phyloP scores from a whole-genome alignment of 768 basidiomycete genomes.

The Tylopilus balloui region DNA sequence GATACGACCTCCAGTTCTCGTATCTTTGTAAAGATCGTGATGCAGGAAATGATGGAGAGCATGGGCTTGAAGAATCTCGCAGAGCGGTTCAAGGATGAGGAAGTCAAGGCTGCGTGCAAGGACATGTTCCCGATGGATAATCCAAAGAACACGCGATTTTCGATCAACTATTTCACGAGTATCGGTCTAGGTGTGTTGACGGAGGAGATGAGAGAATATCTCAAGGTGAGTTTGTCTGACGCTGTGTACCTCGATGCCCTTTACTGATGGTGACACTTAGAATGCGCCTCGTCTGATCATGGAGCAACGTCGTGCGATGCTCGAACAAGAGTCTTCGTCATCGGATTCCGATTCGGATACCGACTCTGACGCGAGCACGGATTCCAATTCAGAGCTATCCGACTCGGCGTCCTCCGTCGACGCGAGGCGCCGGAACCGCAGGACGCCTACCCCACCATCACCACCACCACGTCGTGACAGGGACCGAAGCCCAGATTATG shows the following conservation, averaged over 20 bases:
- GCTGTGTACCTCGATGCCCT: background rate
- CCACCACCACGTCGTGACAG: constrained; percentile 27
- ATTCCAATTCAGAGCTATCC: constrained; percentile 35
- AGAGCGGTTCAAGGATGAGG: constrained; percentile 86
- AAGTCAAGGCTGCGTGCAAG: constrained; percentile 64
- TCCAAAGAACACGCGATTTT: constrained; percentile 93
- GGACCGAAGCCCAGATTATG: constrained; percentile 22
- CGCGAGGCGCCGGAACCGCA: constrained; percentile 25
- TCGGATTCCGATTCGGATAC: constrained; percentile 37
- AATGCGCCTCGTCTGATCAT: constrained; percentile 90
- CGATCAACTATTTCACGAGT: constrained; percentile 98
- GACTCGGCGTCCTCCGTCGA: constrained; percentile 37
- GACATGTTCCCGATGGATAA: constrained; percentile 96
- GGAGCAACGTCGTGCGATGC: constrained; percentile 87
- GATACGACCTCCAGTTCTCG: constrained; percentile 94
- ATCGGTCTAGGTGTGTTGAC: constrained; percentile 88
- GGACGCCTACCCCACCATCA: constrained; percentile 33
- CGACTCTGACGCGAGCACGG: constrained; percentile 29
- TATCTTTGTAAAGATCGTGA: constrained; percentile 96
- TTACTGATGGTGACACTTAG: constrained; percentile 36
- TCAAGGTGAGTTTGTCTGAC: constrained; percentile 60
- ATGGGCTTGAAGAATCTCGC: constrained; percentile 87
- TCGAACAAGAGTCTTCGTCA: constrained; percentile 59
- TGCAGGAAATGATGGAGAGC: constrained; percentile 91
- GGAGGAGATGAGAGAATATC: constrained; percentile 94